Base-by-base conservation (phyloP, 331 rosid genomes). In the Malus hybrid region DNA sequence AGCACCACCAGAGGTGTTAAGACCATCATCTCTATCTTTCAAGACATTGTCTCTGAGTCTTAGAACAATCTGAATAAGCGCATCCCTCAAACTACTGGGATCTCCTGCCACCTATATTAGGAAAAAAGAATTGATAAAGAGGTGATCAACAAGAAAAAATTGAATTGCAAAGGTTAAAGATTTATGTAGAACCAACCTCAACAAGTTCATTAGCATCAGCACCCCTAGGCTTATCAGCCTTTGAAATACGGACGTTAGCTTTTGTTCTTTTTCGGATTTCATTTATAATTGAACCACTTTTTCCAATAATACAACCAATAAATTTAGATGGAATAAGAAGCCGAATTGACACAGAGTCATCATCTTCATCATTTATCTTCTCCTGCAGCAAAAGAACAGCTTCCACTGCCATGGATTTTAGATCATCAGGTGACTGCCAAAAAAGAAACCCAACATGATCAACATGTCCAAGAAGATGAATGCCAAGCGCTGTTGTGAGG, bases 271-370 rank as follows among this genome's bases (percentile, higher is more conserved):
- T 95, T 72, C 98, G 87, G 63, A 95, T 92, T 84, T 95, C 99
- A 84, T 89, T 88, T 32, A 95, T 92, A 76, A 95, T 92, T 20
- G 98, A 90, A 79, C 99, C 99, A 76, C 96, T 81, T 87, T 90
- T 95, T 80, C 99, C 99, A 55, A 95, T 95, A 56, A 95, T 87
- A 76, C 99, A 95, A 63, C 99, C 99, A 73, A 95, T 95, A 44
- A 92, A 92, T 87, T 88, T 95, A 66, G 93, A 88, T 34, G 93
- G 97, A 89, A 95, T 88, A 72, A 95, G 89, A 77, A 95, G 88
- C 64, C 93, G 90, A 29, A 92, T 86, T 63, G 91, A 80, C 60
- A 86, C 88, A 4, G 44, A 79, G 32, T 84, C 84, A 72, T 89
- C 99, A 72, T 95, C 99, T 76, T 89, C 99, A 11, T 95, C 98